Evolutionary conservation across 768 basidiomycete species (phyloP), one percentile per base, ranked within the genome.

Genomic region (Xerocomellus dryophilus): DNA sequence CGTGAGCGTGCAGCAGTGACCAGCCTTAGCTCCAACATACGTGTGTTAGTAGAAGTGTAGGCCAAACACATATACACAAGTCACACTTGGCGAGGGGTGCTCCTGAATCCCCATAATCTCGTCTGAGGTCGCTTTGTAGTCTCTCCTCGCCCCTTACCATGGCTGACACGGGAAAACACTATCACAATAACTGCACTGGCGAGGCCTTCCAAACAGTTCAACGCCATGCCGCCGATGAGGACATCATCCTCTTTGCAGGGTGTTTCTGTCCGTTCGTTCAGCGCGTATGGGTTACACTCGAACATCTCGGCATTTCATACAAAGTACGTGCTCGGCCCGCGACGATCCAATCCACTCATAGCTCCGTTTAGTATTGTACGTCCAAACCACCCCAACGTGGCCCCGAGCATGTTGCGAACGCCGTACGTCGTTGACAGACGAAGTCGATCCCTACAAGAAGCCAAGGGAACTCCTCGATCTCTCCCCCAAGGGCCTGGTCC

Each of bases 251-350:
- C 21, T 91, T 89, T 59, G 83, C 76, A 9, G 78, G 81, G 48
- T 89, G 86, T 64, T 89, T 89, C 63, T 90, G 88, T 65, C 88
- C 88, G 0, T 92, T 91, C 64, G 89, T 91, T 2, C 89, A 92
- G 67, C 77, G 90, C 15, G 87, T 81, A 2, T 93, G 91, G 90
- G 77, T 84, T 18, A 78, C 83, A 0, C 74, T 92, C 29, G 89
- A 93, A 66, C 78, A 80, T 56, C 79, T 90, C 20, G 78, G 75
- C 2, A 80, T 91, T 42, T 80, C 83, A 3, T 92, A 94, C 72
- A 81, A 84, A 66, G 87, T 86, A 73, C 47, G 34, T 57, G 1
- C 39, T 29, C n/a, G 56, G 65, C 23, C 41, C 17, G 38, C 5
- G 5, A 18, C n/a, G 17, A 39, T 21, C 11, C 53, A 2, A 57